These are phyloP conservation scores for Ophiostoma montium DNA, from an alignment of 2,329 filamentous ascomycete species.

Conservation along the genomic window DNA sequence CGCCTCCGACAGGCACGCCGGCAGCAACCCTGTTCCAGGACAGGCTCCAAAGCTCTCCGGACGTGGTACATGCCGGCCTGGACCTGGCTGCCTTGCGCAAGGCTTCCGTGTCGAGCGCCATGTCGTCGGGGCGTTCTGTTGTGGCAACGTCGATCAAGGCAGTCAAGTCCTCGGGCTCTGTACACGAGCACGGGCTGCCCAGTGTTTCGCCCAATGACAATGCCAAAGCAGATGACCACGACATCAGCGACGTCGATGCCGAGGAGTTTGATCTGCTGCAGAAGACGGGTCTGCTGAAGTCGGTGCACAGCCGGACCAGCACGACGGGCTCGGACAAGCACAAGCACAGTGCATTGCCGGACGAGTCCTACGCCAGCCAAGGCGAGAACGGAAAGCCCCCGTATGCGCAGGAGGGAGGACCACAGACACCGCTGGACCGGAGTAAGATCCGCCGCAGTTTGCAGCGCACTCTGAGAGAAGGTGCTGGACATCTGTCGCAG, in stretches of 20 bases:
- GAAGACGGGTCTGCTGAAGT: slow-evolving; percentile 50
- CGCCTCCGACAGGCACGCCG: slow-evolving; percentile 29
- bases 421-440: slow-evolving; percentile 28
- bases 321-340: not conserved
- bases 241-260: slow-evolving; percentile 40
- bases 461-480: slow-evolving; percentile 78
- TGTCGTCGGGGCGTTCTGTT: slow-evolving; percentile 23
- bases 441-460: slow-evolving; percentile 71
- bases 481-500: slow-evolving; percentile 51
- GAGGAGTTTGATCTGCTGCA: slow-evolving; percentile 53
- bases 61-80: slow-evolving; percentile 23
- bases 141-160: slow-evolving; percentile 21
- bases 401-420: not conserved
- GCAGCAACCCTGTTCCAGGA: slow-evolving; percentile 22
- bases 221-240: not conserved
- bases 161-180: slow-evolving; percentile 18
- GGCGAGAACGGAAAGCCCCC: slow-evolving; percentile 2
- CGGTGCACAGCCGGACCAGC: slow-evolving; percentile 12
- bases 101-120: slow-evolving; percentile 28
- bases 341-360: not conserved
- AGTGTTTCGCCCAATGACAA: slow-evolving; percentile 15
- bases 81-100: slow-evolving; percentile 24
- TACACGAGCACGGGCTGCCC: slow-evolving; percentile 16
- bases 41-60: slow-evolving; percentile 28
- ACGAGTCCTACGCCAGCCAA: not conserved